Conservation (phyloP, 2,329 filamentous ascomycete species). For the Fusarium acutatum region DNA sequence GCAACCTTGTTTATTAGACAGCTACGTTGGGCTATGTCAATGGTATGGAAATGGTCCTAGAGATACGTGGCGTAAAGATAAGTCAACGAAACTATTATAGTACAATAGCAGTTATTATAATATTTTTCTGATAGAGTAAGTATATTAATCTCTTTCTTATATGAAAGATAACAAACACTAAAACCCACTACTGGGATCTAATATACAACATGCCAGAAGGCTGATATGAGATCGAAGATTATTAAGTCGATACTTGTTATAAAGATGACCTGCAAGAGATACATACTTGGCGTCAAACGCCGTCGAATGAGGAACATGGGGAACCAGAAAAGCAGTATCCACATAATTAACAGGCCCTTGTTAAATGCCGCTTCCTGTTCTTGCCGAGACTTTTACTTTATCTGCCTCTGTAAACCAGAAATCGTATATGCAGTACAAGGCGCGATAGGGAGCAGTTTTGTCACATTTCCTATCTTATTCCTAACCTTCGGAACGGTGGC, state of each 20-base stretch:
- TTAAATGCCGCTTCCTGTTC: not conserved
- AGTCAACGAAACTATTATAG: too few species aligned
- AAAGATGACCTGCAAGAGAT: not conserved
- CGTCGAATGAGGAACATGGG: not conserved
- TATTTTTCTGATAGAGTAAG: too few species aligned
- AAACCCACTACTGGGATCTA: not conserved
- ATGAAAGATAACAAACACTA: not conserved
- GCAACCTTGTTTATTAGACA: too few species aligned
- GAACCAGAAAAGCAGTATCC: not conserved
- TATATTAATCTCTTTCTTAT: too few species aligned
- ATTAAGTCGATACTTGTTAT: not conserved
- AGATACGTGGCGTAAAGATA: too few species aligned
- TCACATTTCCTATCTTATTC: not conserved
- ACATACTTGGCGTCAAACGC: not conserved
- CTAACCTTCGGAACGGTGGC: not conserved
- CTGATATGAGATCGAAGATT: not conserved
- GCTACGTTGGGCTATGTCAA: too few species aligned
- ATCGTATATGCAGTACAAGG: not conserved
- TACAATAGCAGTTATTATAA: too few species aligned
- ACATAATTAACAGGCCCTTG: not conserved
- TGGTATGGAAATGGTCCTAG: too few species aligned
- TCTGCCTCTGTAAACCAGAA: too few species aligned
- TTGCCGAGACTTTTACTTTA: not conserved
- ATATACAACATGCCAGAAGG: not conserved
- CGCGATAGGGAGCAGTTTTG: not conserved